phyloP scores from a whole-genome alignment of 169 alveolate genomes.

The Theileria luwenshuni region DNA sequence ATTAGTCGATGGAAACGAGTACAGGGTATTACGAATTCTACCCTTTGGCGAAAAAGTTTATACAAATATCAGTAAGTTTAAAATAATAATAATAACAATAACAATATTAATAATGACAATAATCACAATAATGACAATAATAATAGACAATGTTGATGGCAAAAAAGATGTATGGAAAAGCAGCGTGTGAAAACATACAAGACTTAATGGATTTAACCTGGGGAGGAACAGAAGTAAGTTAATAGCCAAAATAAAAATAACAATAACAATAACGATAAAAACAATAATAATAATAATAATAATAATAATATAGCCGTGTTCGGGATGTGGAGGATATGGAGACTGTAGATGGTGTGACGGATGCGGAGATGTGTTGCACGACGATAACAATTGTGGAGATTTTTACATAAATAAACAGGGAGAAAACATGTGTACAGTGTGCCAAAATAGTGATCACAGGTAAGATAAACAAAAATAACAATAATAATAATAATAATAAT shows the following conservation, averaged over 20 bases:
- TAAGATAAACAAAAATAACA: neutral
- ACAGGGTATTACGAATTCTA: conserved; percentile 50
- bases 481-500: neutral
- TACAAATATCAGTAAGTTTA: conserved; percentile 30
- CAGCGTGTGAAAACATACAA: conserved; percentile 62
- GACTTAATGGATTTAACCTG: conserved; percentile 60
- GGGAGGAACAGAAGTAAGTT: conserved; percentile 56
- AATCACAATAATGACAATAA: neutral
- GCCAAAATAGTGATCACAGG: conserved; percentile 68
- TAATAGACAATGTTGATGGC: conserved; percentile 33
- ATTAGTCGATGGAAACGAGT: conserved; percentile 46
- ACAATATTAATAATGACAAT: neutral
- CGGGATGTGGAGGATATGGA: conserved; percentile 66
- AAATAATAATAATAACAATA: no score
- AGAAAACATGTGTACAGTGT: conserved; percentile 43
- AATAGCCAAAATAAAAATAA: neutral
- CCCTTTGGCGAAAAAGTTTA: conserved; percentile 52
- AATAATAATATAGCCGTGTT: conserved; percentile 34
- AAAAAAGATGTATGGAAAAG: conserved; percentile 33
- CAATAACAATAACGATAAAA: no score
- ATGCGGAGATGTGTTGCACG: conserved; percentile 69
- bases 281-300: no score
- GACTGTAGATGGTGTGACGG: conserved; percentile 65
- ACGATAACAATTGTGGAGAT: conserved; percentile 63
- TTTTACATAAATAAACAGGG: conserved; percentile 45